A percentile compares a stretch with the other conserved stretches of the same genome.
These are phyloP conservation scores for Bothriochloa decipiens DNA, from an alignment of 176 grass and related monocot species.

Conservation along the genomic window DNA sequence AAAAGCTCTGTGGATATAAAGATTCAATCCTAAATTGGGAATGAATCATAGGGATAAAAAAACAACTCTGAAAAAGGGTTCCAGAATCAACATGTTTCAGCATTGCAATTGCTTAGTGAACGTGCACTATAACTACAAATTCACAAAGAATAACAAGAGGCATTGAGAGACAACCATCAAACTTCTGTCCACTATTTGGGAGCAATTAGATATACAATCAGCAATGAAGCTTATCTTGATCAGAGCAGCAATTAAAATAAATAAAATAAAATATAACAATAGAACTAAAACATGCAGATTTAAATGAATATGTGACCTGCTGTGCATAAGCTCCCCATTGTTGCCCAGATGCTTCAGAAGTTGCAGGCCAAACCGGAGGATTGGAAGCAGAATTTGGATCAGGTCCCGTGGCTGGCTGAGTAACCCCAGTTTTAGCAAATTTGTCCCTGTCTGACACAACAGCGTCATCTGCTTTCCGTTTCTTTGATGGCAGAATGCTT, in stretches of 20 bases:
- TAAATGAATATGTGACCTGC: slow-evolving; percentile 48
- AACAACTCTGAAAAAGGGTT: not conserved
- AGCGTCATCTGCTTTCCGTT: slow-evolving; percentile 79
- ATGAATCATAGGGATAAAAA: not conserved
- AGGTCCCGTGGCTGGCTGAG: slow-evolving; percentile 54
- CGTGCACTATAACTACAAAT: not conserved
- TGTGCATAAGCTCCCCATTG: slow-evolving; percentile 75
- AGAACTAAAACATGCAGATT: slow-evolving; percentile 17
- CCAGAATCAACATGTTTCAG: not conserved
- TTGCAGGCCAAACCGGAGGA: slow-evolving; percentile 60
- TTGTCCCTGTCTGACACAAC: slow-evolving; percentile 76
- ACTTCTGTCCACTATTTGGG: not conserved
- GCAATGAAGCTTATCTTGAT: not conserved
- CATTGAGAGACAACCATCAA: not conserved
- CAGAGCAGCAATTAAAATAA: not conserved
- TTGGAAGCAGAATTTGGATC: slow-evolving; percentile 66
- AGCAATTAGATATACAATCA: not conserved
- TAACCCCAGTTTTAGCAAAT: slow-evolving; percentile 58
- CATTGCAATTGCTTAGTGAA: not conserved
- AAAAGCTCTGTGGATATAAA: not conserved
- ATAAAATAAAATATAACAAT: not conserved
- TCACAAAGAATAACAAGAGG: not conserved
- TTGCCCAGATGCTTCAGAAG: slow-evolving; percentile 58
- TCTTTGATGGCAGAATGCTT: slow-evolving; percentile 70
- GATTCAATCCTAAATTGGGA: slow-evolving; percentile 10